Percentiles rank a stretch among this genome's conserved stretches.
Conservation (phyloP, 176 grass and related monocot species). For the Miscanthus lutarioriparius region DNA sequence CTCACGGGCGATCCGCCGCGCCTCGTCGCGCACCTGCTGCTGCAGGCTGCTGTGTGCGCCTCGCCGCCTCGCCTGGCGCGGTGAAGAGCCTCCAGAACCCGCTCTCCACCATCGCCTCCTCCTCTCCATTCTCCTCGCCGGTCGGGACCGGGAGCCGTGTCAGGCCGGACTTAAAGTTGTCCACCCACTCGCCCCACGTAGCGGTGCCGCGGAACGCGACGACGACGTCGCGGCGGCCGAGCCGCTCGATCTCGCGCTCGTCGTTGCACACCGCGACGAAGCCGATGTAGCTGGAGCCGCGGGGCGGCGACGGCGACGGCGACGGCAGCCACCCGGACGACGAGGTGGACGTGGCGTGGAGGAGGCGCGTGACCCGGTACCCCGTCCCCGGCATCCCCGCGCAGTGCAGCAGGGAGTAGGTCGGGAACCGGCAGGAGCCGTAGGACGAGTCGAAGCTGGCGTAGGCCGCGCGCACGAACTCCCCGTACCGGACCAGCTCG, state of each 20-base stretch:
- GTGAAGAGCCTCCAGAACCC: conserved; percentile 67
- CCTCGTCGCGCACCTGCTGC: conserved; percentile 46
- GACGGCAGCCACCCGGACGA: conserved; percentile 28
- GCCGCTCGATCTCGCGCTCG: conserved; percentile 48
- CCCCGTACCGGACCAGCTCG: conserved; percentile 60
- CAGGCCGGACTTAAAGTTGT: conserved; percentile 48
- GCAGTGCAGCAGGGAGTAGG: conserved; percentile 29
- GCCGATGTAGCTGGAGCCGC: conserved; percentile 50
- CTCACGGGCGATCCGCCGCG: conserved; percentile 26
- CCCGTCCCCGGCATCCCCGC: conserved; percentile 35
- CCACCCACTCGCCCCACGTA: conserved; percentile 51
- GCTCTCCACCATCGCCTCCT: conserved; percentile 42
- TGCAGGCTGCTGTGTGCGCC: conserved; percentile 25
- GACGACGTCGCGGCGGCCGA: conserved; percentile 53
- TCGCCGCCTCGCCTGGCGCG: neutral
- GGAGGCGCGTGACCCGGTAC: conserved; percentile 41
- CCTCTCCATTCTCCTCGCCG: neutral
- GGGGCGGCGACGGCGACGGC: neutral
- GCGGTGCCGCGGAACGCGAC: conserved; percentile 53
- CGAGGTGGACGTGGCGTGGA: conserved; percentile 42
- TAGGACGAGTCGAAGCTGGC: conserved; percentile 54
- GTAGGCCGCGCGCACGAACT: conserved; percentile 55
- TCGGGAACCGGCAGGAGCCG: conserved; percentile 45
- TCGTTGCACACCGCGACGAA: conserved; percentile 60
- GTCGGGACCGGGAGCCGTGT: conserved; percentile 11